Conservation (phyloP, 305 asterid genomes). For the Caryopteris hybrid region DNA sequence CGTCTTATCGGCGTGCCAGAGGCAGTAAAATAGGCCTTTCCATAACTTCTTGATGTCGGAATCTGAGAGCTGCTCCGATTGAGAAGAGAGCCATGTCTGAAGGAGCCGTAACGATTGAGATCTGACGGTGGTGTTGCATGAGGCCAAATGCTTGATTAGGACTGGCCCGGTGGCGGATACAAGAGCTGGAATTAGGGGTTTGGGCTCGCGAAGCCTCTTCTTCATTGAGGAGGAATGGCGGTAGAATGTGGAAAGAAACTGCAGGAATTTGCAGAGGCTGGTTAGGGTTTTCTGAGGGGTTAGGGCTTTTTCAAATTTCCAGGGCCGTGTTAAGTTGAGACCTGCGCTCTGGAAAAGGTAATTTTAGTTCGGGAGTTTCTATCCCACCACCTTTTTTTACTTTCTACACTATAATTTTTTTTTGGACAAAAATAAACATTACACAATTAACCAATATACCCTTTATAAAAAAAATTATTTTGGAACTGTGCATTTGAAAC, state of each 20-base stretch:
- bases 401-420: too few relatives aligned
- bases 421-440: too few relatives aligned
- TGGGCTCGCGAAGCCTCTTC: conserved; percentile 62
- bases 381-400: too few relatives aligned
- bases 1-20: conserved; percentile 88
- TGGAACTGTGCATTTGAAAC: too few relatives aligned
- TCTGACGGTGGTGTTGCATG: conserved; percentile 72
- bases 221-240: conserved; percentile 46
- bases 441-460: too few relatives aligned
- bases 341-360: too few relatives aligned
- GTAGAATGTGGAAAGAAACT: not conserved
- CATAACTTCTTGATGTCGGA: conserved; percentile 73
- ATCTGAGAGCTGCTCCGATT: conserved; percentile 46
- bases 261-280: not conserved
- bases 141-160: conserved; percentile 66
- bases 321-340: not conserved
- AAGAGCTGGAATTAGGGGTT: conserved; percentile 46
- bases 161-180: conserved; percentile 51
- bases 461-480: too few relatives aligned
- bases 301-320: conserved; percentile 18
- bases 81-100: conserved; percentile 58
- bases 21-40: conserved; percentile 88
- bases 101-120: conserved; percentile 64
- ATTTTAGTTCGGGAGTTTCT: too few relatives aligned
- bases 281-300: conserved; percentile 19